Percentiles rank a stretch among this genome's conserved stretches.
phyloP scores from a whole-genome alignment of 2,329 filamentous ascomycete genomes.

The Pseudogymnoascus sp. region DNA sequence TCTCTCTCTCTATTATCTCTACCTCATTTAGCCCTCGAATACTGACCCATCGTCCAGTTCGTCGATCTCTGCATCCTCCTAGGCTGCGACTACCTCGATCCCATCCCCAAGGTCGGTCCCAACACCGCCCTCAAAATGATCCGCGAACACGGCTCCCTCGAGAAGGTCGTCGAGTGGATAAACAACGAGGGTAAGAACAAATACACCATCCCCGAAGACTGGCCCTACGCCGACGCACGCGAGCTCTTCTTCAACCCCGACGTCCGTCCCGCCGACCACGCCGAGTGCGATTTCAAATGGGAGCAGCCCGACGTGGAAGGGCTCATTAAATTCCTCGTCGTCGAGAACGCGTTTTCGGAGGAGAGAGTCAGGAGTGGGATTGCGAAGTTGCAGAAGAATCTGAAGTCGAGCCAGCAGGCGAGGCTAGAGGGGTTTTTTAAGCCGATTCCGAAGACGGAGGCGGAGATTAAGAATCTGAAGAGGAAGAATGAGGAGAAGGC shows the following conservation, averaged over 20 bases:
- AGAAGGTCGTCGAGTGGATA: slow-evolving; percentile 77
- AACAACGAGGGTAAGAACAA: slow-evolving; percentile 71
- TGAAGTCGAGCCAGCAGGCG: slow-evolving; percentile 86
- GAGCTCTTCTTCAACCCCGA: slow-evolving; percentile 88
- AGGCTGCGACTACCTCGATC: slow-evolving; percentile 95
- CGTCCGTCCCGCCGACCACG: slow-evolving; percentile 73
- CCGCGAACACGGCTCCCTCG: slow-evolving; percentile 80
- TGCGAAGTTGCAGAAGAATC: slow-evolving; percentile 74
- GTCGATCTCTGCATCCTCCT: slow-evolving; percentile 96
- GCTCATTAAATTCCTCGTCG: slow-evolving; percentile 80
- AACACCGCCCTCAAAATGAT: slow-evolving; percentile 90
- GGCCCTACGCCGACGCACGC: slow-evolving; percentile 89
- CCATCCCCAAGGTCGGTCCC: slow-evolving; percentile 89
- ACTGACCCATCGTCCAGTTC: slow-evolving; percentile 52
- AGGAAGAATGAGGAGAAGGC: slow-evolving; percentile 89
- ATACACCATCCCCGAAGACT: slow-evolving; percentile 86
- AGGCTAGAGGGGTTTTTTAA: slow-evolving; percentile 97
- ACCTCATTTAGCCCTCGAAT: not conserved
- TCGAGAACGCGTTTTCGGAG: slow-evolving; percentile 94
- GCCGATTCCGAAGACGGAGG: slow-evolving; percentile 77
- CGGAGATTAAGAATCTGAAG: slow-evolving; percentile 78
- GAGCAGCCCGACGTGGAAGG: slow-evolving; percentile 87
- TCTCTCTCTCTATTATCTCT: not conserved
- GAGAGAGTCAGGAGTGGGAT: slow-evolving; percentile 80
- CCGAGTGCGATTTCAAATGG: slow-evolving; percentile 96